Percentiles rank a stretch among this genome's conserved stretches.
Conservation (phyloP, 805 yeast genomes). For the Yarrowia sp. region DNA sequence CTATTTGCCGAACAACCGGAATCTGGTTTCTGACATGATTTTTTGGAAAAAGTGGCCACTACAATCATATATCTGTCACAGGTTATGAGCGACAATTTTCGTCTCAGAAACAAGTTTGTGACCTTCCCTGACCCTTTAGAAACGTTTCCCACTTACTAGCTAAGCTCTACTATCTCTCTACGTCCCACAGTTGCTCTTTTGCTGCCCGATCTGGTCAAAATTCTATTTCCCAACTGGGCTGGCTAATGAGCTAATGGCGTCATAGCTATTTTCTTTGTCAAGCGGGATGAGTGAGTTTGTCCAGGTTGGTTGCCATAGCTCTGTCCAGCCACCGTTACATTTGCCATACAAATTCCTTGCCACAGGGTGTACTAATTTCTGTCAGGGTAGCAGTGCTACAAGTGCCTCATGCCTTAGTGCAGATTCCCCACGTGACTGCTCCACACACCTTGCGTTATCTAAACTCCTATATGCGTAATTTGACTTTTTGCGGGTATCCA, state of each 20-base stretch:
- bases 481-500: slow-evolving; percentile 19
- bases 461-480: slow-evolving; percentile 35
- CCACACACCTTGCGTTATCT: slow-evolving; percentile 33
- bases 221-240: slow-evolving; percentile 34
- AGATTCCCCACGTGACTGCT: slow-evolving; percentile 28
- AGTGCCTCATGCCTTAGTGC: not conserved
- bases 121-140: no score
- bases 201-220: slow-evolving; percentile 11
- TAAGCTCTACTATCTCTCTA: no score
- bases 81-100: slow-evolving; percentile 3
- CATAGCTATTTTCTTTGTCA: slow-evolving; percentile 12
- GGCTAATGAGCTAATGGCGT: slow-evolving; percentile 26
- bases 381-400: no score
- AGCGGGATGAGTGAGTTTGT: no score
- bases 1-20: no score
- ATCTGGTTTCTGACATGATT: no score
- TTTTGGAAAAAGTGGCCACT: not conserved
- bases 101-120: no score
- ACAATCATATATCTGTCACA: not conserved
- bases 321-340: not conserved
- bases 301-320: no score
- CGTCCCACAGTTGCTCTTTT: not conserved
- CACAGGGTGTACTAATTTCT: no score
- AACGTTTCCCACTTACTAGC: no score
- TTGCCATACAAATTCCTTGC: no score